phyloP scores from a whole-genome alignment of 768 basidiomycete genomes.

The Serpula lacrymans region DNA sequence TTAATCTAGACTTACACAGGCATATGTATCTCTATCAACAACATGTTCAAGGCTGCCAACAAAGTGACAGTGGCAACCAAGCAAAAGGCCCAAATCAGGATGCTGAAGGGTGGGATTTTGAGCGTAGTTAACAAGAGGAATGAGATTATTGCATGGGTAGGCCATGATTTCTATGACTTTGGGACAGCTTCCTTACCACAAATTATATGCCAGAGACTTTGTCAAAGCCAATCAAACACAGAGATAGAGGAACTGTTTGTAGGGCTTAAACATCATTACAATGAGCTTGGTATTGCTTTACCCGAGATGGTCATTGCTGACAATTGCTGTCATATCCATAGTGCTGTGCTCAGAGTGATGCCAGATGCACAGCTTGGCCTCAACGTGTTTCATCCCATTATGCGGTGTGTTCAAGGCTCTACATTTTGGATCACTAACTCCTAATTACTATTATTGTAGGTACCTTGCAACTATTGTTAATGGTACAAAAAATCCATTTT shows the following conservation, averaged over 20 bases:
- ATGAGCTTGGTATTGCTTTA: slow-evolving; percentile 3
- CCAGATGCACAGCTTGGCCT: slow-evolving; percentile 1
- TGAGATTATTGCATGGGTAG: slow-evolving; percentile 13
- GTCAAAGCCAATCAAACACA: slow-evolving; percentile 11
- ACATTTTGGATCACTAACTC: neutral
- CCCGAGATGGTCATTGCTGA: slow-evolving; percentile 14
- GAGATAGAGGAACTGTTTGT: slow-evolving; percentile 13
- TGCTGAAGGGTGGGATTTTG: slow-evolving; percentile 12
- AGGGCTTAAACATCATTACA: slow-evolving; percentile 7
- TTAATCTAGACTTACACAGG: too few species aligned
- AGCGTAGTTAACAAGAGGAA: slow-evolving; percentile 14
- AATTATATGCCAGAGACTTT: slow-evolving; percentile 14
- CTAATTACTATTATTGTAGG: slow-evolving; percentile 1
- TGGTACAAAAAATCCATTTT: slow-evolving; percentile 4
- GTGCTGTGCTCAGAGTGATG: slow-evolving; percentile 6
- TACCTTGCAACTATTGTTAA: slow-evolving; percentile 12
- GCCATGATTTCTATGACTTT: slow-evolving; percentile 1
- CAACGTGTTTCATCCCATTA: slow-evolving; percentile 17
- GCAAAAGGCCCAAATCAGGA: neutral
- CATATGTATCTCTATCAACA: slow-evolving; percentile 8
- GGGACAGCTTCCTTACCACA: too few species aligned
- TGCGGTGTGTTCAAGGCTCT: slow-evolving; percentile 8
- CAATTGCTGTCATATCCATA: slow-evolving; percentile 18
- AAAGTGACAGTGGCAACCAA: slow-evolving; percentile 9
- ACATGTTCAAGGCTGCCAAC: slow-evolving; percentile 14